Conservation (phyloP, 495 filamentous ascomycete genomes). For the Aspergillus conjunctus region DNA sequence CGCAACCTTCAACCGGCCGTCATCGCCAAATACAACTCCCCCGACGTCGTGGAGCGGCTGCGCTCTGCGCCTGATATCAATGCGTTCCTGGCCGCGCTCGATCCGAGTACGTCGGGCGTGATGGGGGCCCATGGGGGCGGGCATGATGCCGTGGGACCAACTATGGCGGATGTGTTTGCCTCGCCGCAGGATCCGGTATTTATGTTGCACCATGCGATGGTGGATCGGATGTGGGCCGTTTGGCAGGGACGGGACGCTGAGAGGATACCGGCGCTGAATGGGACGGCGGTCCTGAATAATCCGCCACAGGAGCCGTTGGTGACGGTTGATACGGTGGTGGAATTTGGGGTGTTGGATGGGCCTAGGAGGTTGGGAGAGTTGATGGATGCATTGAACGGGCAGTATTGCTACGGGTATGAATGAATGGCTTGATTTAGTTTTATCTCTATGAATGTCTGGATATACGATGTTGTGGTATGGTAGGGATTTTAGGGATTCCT, state of each 20-base stretch:
- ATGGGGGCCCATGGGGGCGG: constrained; percentile 34
- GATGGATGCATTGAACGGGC: constrained; percentile 26
- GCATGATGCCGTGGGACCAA: constrained; percentile 31
- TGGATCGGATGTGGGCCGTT: constrained; percentile 59
- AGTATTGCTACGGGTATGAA: constrained; percentile 30
- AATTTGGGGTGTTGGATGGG: constrained; percentile 33
- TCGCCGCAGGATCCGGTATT: constrained; percentile 55
- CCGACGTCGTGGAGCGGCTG: constrained; percentile 20
- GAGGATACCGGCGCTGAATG: constrained; percentile 31
- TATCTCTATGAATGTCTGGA: too few relatives aligned
- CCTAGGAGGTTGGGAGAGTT: constrained; percentile 28
- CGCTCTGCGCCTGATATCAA: constrained; percentile 21
- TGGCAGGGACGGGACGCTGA: constrained; percentile 47
- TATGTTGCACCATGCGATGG: constrained; percentile 58
- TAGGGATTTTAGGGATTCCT: background rate
- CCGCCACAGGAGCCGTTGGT: constrained; percentile 26
- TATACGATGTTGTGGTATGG: too few relatives aligned
- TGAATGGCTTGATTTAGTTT: background rate
- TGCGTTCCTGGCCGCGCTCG: constrained; percentile 30
- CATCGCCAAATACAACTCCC: constrained; percentile 27
- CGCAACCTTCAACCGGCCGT: constrained; percentile 35
- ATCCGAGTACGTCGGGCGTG: constrained; percentile 27
- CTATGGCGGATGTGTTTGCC: constrained; percentile 35
- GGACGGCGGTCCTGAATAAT: constrained; percentile 29
- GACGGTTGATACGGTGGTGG: constrained; percentile 30